A percentile compares a stretch with the other conserved stretches of the same genome.
Evolutionary conservation across 2,329 filamentous ascomycete species (phyloP).

Genomic region (Phaeosphaeria sp.): DNA sequence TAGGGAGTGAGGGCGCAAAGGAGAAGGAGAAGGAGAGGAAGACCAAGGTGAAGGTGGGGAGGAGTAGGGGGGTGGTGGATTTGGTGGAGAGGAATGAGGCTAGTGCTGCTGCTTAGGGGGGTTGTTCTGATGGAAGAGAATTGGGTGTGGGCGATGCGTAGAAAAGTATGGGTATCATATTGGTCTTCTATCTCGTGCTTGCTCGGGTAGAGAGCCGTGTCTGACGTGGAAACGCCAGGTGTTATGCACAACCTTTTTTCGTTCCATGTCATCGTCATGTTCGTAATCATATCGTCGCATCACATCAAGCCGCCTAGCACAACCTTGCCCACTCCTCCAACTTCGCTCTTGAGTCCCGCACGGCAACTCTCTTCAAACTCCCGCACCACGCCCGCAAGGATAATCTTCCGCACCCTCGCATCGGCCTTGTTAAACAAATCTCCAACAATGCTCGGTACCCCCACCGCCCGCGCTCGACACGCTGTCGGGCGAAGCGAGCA

Average conservation of each 20-base stretch:
- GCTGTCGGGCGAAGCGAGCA: slow-evolving; percentile 74
- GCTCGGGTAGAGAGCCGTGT: background rate
- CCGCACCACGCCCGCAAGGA: slow-evolving; percentile 83
- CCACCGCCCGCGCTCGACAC: slow-evolving; percentile 33
- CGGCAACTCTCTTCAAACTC: slow-evolving; percentile 93
- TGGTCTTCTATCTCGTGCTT: background rate
- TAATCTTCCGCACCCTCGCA: slow-evolving; percentile 82
- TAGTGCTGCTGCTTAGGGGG: slow-evolving; percentile 11
- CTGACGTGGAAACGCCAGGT: background rate
- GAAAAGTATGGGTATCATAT: background rate
- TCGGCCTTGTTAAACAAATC: slow-evolving; percentile 93
- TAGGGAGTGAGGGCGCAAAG: slow-evolving; percentile 42
- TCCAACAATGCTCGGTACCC: slow-evolving; percentile 59
- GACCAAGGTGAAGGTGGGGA: slow-evolving; percentile 82
- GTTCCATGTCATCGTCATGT: background rate
- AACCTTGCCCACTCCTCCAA: slow-evolving; percentile 85
- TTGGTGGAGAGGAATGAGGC: slow-evolving; percentile 74
- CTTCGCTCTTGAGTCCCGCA: slow-evolving; percentile 76
- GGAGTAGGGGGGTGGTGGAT: slow-evolving; percentile 78
- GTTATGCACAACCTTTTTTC: background rate
- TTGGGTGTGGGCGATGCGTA: background rate
- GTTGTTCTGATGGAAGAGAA: too few relatives aligned
- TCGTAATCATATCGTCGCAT: background rate
- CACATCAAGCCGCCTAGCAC: slow-evolving; percentile 85
- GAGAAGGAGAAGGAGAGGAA: slow-evolving; percentile 46